Conservation (phyloP, 495 filamentous ascomycete genomes). For the Aspergillus mulundensis region DNA sequence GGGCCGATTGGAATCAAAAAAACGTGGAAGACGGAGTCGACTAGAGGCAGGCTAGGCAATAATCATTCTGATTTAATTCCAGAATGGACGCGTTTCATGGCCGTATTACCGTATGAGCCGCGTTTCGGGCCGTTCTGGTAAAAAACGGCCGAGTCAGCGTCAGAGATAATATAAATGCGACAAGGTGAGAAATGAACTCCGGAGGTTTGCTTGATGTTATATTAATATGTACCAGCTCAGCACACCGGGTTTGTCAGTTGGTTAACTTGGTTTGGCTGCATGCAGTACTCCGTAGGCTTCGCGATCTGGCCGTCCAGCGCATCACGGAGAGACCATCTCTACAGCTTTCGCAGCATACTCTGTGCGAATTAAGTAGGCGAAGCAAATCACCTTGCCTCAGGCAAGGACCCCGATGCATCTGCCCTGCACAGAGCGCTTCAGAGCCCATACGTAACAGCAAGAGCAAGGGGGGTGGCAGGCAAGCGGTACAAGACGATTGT, state of each 20-base stretch:
- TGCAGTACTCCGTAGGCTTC: background rate
- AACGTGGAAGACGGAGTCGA: too few species aligned
- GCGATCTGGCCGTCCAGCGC: background rate
- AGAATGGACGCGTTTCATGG: background rate
- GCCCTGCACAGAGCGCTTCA: background rate
- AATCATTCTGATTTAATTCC: too few species aligned
- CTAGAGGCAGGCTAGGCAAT: too few species aligned
- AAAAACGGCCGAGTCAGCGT: slow-evolving; percentile 4
- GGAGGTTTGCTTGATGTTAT: slow-evolving; percentile 1
- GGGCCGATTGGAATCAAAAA: slow-evolving; percentile 37
- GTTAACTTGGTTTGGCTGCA: background rate
- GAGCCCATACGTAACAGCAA: background rate
- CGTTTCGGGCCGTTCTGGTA: slow-evolving; percentile 13
- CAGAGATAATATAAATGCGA: background rate
- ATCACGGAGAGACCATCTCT: background rate
- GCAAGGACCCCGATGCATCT: slow-evolving; percentile 4
- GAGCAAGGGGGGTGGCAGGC: slow-evolving; percentile 6
- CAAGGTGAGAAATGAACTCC: slow-evolving; percentile 11
- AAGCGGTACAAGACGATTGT: background rate
- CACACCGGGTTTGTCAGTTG: background rate
- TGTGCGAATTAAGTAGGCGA: background rate
- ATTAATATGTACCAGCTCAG: background rate
- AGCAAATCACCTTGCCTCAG: slow-evolving; percentile 5
- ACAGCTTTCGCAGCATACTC: background rate
- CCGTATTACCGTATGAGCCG: background rate